phyloP scores from a whole-genome alignment of 805 yeast species.

The Metschnikowia continentalis region DNA sequence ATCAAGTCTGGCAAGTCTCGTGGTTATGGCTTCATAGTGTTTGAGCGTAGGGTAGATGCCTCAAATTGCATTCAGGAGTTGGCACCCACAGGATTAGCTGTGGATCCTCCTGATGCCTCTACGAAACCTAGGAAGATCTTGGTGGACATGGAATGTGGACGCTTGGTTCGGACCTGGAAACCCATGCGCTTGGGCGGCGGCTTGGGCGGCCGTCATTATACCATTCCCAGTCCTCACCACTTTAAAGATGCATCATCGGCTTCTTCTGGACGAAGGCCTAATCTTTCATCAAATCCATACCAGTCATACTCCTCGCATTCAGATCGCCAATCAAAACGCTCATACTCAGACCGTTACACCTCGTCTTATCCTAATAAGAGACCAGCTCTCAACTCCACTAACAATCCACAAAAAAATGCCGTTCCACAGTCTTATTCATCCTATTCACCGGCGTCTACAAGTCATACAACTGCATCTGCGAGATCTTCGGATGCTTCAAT shows the following conservation, averaged over 20 bases:
- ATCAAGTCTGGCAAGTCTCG: slow-evolving; percentile 45
- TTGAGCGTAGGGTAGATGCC: slow-evolving; percentile 56
- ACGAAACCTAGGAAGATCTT: slow-evolving; percentile 47
- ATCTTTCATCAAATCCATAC: slow-evolving; percentile 17
- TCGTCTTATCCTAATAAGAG: slow-evolving; percentile 9
- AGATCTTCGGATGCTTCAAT: slow-evolving; percentile 16
- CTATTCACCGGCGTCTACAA: not conserved
- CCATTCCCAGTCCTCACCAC: slow-evolving; percentile 27
- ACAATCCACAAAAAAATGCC: not conserved
- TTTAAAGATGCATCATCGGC: slow-evolving; percentile 33
- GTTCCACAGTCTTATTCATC: not conserved
- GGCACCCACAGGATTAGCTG: slow-evolving; percentile 38
- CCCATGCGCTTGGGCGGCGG: slow-evolving; percentile 88
- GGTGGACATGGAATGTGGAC: slow-evolving; percentile 71
- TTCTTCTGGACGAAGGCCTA: slow-evolving; percentile 24
- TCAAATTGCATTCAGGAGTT: slow-evolving; percentile 57
- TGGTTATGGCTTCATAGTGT: slow-evolving; percentile 85
- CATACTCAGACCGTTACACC: slow-evolving; percentile 10
- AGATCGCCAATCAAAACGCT: slow-evolving; percentile 9
- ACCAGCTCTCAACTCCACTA: slow-evolving; percentile 4
- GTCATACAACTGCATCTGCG: slow-evolving; percentile 2
- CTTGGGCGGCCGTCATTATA: slow-evolving; percentile 77
- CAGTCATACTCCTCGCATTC: slow-evolving; percentile 6
- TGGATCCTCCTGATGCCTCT: slow-evolving; percentile 30
- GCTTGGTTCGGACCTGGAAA: slow-evolving; percentile 61